phyloP scores from a whole-genome alignment of 305 asterid species.

The Rubia balearica region DNA sequence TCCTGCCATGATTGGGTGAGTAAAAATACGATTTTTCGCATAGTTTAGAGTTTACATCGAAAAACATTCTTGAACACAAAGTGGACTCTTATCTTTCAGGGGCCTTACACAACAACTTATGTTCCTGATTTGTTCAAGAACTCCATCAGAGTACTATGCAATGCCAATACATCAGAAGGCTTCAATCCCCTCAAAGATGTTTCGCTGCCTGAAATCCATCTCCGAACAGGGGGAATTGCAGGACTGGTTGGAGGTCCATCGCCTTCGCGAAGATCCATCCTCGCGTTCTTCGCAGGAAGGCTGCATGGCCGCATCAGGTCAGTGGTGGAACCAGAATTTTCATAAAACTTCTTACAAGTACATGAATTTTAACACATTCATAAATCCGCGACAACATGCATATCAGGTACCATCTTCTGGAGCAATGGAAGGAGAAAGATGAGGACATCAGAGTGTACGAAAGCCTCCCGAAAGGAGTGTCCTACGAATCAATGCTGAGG shows the following conservation, averaged over 20 bases:
- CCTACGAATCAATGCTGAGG: constrained; percentile 29
- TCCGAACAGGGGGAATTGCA: constrained; percentile 53
- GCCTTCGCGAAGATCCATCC: constrained; percentile 43
- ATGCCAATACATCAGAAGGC: constrained; percentile 79
- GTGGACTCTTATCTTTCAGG: constrained; percentile 28
- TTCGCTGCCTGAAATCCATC: constrained; percentile 63
- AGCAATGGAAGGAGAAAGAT: constrained; percentile 63
- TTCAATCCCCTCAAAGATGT: constrained; percentile 68
- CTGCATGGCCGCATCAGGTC: constrained; percentile 50
- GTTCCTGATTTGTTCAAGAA: constrained; percentile 55
- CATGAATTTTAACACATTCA: background rate
- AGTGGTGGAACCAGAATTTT: background rate
- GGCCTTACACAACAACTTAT: constrained; percentile 47
- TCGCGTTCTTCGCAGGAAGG: constrained; percentile 76
- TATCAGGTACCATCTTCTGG: constrained; percentile 39
- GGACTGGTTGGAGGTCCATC: constrained; percentile 70
- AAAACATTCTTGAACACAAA: too few species aligned
- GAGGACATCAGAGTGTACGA: constrained; percentile 38
- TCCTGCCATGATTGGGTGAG: constrained; percentile 88
- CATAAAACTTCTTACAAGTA: too few species aligned
- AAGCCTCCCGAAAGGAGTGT: constrained; percentile 20
- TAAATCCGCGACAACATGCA: background rate
- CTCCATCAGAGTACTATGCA: constrained; percentile 76
- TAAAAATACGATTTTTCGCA: background rate
- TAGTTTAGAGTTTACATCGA: too few species aligned